phyloP scores from a whole-genome alignment of 768 basidiomycete genomes.

The Coprinopsis marcescibilis region DNA sequence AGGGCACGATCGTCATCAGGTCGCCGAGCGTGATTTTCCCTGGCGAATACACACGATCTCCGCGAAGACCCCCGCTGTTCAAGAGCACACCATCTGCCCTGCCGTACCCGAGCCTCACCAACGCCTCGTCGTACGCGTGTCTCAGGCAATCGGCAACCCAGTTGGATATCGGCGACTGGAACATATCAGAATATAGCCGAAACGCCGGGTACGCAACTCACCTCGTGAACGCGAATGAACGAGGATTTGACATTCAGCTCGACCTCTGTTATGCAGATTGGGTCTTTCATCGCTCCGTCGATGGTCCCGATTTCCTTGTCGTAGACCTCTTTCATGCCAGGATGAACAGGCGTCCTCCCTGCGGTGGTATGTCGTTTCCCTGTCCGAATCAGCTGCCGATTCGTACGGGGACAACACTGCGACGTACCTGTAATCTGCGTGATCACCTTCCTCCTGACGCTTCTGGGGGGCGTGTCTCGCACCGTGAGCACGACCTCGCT shows the following conservation, averaged over 20 bases:
- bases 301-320: slow-evolving; percentile 61
- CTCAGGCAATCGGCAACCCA: slow-evolving; percentile 2
- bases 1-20: slow-evolving; percentile 83
- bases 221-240: slow-evolving; percentile 67
- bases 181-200: not conserved
- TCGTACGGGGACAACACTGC: not conserved
- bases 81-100: not conserved
- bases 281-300: slow-evolving; percentile 59
- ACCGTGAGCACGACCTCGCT: not conserved
- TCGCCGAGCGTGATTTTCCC: slow-evolving; percentile 77
- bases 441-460: slow-evolving; percentile 5
- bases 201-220: slow-evolving; percentile 18
- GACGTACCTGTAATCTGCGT: not conserved
- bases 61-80: slow-evolving; percentile 66
- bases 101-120: not conserved
- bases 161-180: slow-evolving; percentile 1
- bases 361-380: slow-evolving; percentile 64
- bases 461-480: not conserved
- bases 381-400: slow-evolving; percentile 17
- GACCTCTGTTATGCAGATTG: slow-evolving; percentile 65
- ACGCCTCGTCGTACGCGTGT: slow-evolving; percentile 1
- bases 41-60: slow-evolving; percentile 37
- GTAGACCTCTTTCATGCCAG: slow-evolving; percentile 50
- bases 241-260: slow-evolving; percentile 69
- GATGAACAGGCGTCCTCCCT: slow-evolving; percentile 52